Evolutionary conservation across 352 stramenopile genomes (phyloP).

Genomic region (Globisporangium emineosum): DNA sequence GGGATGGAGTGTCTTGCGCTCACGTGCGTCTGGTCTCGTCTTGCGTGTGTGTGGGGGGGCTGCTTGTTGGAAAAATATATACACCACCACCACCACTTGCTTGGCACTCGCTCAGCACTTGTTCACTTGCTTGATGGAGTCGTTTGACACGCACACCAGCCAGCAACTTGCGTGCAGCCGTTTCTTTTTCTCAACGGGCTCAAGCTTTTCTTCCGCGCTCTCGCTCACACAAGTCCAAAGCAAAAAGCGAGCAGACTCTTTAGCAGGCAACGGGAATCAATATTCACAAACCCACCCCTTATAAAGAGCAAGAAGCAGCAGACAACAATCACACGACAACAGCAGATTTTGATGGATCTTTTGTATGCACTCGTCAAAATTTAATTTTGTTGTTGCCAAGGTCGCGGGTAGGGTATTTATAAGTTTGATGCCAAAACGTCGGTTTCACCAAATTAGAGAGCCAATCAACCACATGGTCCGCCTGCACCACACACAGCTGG

Average conservation of each 20-base stretch:
- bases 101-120: neutral
- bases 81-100: neutral
- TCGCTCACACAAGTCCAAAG: neutral
- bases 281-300: neutral
- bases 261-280: too few species aligned
- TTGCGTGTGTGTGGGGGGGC: neutral
- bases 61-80: neutral
- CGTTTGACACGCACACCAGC: neutral
- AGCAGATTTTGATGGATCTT: neutral
- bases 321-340: neutral
- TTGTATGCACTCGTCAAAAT: neutral
- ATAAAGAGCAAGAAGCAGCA: neutral
- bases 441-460: neutral
- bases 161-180: neutral
- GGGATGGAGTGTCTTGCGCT: neutral
- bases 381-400: neutral
- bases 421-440: neutral
- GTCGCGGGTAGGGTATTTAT: neutral
- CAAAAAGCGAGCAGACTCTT: neutral
- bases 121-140: neutral
- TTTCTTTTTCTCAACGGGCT: slow-evolving; percentile 1
- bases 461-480: neutral
- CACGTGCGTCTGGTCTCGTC: neutral
- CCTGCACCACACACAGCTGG: neutral
- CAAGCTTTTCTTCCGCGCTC: neutral